Evolutionary conservation across 2,329 filamentous ascomycete species (phyloP), one percentile per base, ranked within the genome.

Genomic region (Fusarium sp.): DNA sequence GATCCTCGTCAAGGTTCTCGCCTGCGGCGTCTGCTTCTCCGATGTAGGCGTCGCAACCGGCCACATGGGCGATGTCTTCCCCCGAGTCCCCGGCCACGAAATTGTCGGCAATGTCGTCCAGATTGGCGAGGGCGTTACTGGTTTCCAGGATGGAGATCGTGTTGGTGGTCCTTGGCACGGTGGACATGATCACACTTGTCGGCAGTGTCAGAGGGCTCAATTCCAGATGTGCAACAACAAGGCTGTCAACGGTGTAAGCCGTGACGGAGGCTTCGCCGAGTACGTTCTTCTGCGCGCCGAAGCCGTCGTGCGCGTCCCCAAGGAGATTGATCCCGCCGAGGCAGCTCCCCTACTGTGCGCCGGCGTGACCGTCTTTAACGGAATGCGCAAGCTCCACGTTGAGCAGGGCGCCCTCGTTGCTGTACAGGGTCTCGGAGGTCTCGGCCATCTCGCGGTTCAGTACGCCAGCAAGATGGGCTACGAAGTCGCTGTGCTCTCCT

Each of bases 391-490:
- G 80, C 84, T 88, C 72, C 79, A 84, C 27, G 82, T 91, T 52
- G 84, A 86, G 75, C 86, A 87, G 66, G 89, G 89, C 11, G 84
- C 82, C n/a, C 71, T 87, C 0, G 87, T 91, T 1, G 89, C 88
- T 25, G 79, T 91, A 25, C 91, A 95, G 71, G 94, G 93, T 16
- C 86, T 96, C 4, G 91, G 95, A 60, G 94, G 94, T 2, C 87
- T 95, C 0, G 94, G 94, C 3, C 94, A 96, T 81, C 81, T 96
- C 34, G 94, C 93, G 0, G 91, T 95, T 34, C 93, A 95, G 80
- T 95, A 92, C 80, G 93, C 93, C 6, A 86, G 86, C 59, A 91
- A 91, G 82, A 94, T 95, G 93, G 94, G 94, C 6, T 95, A 92
- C 82, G 88, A 90, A 67, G 90, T 94, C 6, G 90, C 90, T 2